These are phyloP conservation scores for Agroathelia rolfsii DNA, from an alignment of 1,284 basidiomycete species.

Conservation along the genomic window DNA sequence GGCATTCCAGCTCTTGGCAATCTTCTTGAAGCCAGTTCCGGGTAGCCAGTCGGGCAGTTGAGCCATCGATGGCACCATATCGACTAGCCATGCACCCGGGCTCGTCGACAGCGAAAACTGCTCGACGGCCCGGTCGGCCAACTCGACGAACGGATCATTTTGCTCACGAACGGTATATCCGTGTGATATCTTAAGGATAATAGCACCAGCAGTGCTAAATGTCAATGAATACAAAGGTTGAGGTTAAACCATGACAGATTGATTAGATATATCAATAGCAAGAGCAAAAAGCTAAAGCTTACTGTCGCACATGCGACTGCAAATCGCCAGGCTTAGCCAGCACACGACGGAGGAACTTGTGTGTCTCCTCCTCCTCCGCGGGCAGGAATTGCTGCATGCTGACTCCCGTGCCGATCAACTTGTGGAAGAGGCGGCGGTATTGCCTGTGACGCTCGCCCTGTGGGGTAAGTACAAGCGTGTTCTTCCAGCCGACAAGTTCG, in stretches of 20 bases:
- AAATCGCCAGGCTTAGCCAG: constrained; percentile 44
- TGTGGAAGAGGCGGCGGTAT: constrained; percentile 49
- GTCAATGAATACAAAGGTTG: constrained; percentile 1
- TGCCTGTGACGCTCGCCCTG: constrained; percentile 56
- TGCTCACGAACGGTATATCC: constrained; percentile 49
- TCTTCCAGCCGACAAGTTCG: constrained; percentile 60
- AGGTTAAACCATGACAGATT: neutral
- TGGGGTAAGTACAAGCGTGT: constrained; percentile 47
- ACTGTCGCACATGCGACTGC: constrained; percentile 48
- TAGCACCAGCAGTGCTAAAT: constrained; percentile 46
- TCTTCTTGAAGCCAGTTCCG: constrained; percentile 47
- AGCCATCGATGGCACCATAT: constrained; percentile 48
- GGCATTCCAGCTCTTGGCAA: constrained; percentile 37
- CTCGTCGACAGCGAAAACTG: constrained; percentile 49
- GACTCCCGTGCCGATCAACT: constrained; percentile 42
- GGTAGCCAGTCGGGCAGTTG: constrained; percentile 57
- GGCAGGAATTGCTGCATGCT: constrained; percentile 39
- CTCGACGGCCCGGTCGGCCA: constrained; percentile 45
- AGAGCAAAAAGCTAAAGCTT: constrained; percentile 14
- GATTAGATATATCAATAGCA: constrained; percentile 1
- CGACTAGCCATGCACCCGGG: constrained; percentile 51
- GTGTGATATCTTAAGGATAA: constrained; percentile 50
- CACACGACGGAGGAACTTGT: constrained; percentile 44
- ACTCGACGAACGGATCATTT: constrained; percentile 46
- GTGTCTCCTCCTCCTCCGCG: constrained; percentile 43